Evolutionary conservation across 1,284 basidiomycete species (phyloP).

Genomic region (Gomphus bonarii): DNA sequence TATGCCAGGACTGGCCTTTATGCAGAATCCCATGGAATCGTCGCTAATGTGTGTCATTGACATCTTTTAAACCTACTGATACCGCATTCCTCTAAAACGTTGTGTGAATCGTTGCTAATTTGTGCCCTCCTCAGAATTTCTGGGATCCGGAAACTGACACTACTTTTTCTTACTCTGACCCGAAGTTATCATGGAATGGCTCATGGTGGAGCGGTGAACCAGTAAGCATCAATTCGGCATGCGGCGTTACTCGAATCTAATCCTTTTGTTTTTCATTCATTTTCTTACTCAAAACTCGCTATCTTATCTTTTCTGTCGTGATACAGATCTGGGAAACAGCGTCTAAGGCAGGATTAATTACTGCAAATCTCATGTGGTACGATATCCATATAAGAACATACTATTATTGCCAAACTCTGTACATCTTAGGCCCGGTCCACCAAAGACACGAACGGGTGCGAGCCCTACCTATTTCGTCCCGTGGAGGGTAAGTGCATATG

Average conservation of each 20-base stretch:
- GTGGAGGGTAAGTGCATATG: constrained; percentile 43
- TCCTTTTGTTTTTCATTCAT: neutral
- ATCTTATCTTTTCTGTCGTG: neutral
- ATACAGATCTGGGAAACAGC: constrained; percentile 83
- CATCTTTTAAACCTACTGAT: constrained; percentile 5
- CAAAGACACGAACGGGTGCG: constrained; percentile 51
- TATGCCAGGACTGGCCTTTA: constrained; percentile 70
- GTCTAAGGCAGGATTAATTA: constrained; percentile 57
- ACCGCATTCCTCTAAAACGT: neutral
- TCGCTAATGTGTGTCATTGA: constrained; percentile 60
- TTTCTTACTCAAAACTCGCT: neutral
- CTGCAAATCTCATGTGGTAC: constrained; percentile 86
- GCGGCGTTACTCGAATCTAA: neutral
- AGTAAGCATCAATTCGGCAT: constrained; percentile 33
- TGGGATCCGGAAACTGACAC: constrained; percentile 58
- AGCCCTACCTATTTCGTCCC: constrained; percentile 68
- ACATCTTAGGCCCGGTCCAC: constrained; percentile 65
- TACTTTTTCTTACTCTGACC: constrained; percentile 63
- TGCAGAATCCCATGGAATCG: constrained; percentile 82
- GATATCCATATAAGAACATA: constrained; percentile 17
- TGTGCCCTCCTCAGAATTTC: constrained; percentile 51
- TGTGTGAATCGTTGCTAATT: neutral
- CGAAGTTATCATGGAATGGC: constrained; percentile 51
- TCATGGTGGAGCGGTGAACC: constrained; percentile 86
- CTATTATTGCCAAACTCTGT: neutral